phyloP scores from a whole-genome alignment of 2,329 filamentous ascomycete species.

The Fusarium succisae region DNA sequence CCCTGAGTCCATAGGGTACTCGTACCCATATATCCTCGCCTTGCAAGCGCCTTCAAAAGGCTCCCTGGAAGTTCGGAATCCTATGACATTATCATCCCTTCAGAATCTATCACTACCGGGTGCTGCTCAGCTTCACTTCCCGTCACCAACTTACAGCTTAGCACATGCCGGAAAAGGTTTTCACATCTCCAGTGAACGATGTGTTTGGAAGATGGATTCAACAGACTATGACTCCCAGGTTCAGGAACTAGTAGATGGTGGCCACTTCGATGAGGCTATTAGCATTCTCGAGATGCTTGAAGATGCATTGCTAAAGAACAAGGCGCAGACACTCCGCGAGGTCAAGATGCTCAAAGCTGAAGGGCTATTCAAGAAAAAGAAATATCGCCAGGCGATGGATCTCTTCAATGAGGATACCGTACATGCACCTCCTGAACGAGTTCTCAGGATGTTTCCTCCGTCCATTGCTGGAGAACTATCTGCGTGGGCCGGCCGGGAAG shows the following conservation, averaged over 20 bases:
- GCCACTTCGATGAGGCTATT: conserved; percentile 88
- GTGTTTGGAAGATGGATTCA: conserved; percentile 95
- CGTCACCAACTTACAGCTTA: conserved; percentile 91
- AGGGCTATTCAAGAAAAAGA: conserved; percentile 80
- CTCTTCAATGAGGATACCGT: conserved; percentile 87
- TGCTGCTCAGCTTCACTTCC: conserved; percentile 87
- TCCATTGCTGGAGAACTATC: conserved; percentile 86
- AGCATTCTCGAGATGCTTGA: conserved; percentile 90
- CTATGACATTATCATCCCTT: conserved; percentile 87
- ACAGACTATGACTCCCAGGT: conserved; percentile 92
- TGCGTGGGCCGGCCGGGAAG: conserved; percentile 55
- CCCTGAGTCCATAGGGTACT: conserved; percentile 93
- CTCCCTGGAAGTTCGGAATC: conserved; percentile 88
- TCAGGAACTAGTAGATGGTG: conserved; percentile 77
- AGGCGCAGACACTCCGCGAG: conserved; percentile 80
- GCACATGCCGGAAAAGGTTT: conserved; percentile 97
- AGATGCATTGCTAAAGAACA: conserved; percentile 87
- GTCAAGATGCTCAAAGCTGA: conserved; percentile 94
- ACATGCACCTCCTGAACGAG: conserved; percentile 86
- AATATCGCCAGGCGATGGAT: conserved; percentile 87
- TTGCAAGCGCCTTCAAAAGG: conserved; percentile 86
- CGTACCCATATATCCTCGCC: conserved; percentile 93
- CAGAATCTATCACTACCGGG: conserved; percentile 86
- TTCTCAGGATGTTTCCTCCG: conserved; percentile 84
- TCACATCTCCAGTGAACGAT: conserved; percentile 88